These are phyloP conservation scores for Corchorus olitorius DNA, from an alignment of 345 rosid genomes.

Conservation along the genomic window DNA sequence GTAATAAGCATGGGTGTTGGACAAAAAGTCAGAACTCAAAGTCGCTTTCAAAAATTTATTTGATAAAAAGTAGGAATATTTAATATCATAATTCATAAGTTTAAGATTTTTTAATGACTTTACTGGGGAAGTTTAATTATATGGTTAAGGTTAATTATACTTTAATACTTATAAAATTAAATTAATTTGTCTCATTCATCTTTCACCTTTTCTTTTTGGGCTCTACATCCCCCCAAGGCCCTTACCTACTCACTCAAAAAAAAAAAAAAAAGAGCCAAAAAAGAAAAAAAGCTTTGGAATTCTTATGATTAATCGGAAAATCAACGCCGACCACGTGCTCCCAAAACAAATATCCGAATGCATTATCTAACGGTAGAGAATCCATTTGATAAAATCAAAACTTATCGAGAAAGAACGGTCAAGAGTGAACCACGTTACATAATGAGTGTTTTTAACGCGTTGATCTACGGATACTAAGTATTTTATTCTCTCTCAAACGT, in stretches of 20 bases:
- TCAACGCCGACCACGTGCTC: conserved; percentile 26
- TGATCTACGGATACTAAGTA: conserved; percentile 6
- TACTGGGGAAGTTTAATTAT: not conserved
- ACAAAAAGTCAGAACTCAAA: not conserved
- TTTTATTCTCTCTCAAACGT: too few species aligned
- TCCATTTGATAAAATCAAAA: not conserved
- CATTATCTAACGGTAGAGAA: conserved; percentile 25
- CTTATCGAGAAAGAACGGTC: conserved; percentile 44
- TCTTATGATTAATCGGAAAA: not conserved
- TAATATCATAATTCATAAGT: too few species aligned
- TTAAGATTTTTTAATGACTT: not conserved
- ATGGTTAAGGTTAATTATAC: not conserved
- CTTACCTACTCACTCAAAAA: not conserved
- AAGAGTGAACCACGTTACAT: conserved; percentile 26
- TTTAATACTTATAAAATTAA: not conserved
- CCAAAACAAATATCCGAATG: not conserved
- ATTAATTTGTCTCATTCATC: not conserved
- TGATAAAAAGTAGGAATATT: not conserved
- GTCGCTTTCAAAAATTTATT: not conserved
- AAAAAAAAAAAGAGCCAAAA: not conserved
- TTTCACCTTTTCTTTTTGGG: not conserved
- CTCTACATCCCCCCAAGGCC: not conserved
- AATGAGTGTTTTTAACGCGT: conserved; percentile 7
- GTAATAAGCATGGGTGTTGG: not conserved
- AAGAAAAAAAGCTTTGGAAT: not conserved